phyloP scores from a whole-genome alignment of 352 stramenopile genomes.

The Phytophthora sansomeana region DNA sequence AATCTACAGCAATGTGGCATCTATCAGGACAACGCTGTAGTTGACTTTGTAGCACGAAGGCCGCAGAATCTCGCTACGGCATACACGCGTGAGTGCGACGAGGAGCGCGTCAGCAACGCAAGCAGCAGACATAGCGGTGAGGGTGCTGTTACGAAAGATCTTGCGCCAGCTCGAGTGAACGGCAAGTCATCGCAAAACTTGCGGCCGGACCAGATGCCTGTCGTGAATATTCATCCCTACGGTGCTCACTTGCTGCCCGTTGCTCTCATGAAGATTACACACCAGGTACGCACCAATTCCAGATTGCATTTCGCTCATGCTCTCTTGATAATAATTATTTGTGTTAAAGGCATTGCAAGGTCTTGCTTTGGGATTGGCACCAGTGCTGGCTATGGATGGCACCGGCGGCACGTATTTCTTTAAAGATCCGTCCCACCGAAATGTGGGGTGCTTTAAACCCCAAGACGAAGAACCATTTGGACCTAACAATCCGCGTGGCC shows the following conservation, averaged over 20 bases:
- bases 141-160: conserved; percentile 18
- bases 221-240: conserved; percentile 84
- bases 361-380: conserved; percentile 92
- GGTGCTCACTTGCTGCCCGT: conserved; percentile 78
- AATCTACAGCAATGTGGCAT: conserved; percentile 87
- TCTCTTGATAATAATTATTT: conserved; percentile 9
- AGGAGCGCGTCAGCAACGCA: conserved; percentile 18
- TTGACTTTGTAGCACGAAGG: conserved; percentile 79
- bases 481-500: conserved; percentile 96
- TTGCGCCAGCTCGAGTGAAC: conserved; percentile 15
- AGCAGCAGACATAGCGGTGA: conserved; percentile 22
- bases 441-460: conserved; percentile 98
- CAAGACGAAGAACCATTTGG: conserved; percentile 98
- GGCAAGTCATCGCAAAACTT: conserved; percentile 44
- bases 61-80: conserved; percentile 64
- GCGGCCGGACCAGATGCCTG: conserved; percentile 59
- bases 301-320: background rate
- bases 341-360: conserved; percentile 80
- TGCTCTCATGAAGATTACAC: conserved; percentile 84
- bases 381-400: conserved; percentile 94
- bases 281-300: conserved; percentile 52
- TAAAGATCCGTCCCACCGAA: conserved; percentile 93
- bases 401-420: conserved; percentile 99
- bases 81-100: conserved; percentile 39
- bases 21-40: conserved; percentile 80